Evolutionary conservation across 2,329 filamentous ascomycete genomes (phyloP).

Genomic region (Penicillium expansum): DNA sequence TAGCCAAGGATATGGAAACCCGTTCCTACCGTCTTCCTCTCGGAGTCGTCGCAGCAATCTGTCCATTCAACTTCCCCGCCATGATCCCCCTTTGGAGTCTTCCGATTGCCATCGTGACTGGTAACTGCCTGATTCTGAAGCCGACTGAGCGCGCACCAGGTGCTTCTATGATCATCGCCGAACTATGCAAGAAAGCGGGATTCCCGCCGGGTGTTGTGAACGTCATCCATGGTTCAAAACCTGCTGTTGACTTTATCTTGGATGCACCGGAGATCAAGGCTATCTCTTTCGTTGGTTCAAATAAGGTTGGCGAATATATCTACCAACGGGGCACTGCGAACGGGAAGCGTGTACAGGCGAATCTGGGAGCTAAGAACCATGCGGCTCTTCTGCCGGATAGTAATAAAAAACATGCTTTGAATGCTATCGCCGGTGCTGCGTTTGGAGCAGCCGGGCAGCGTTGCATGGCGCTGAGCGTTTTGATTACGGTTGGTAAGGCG

Average conservation of each 20-base stretch:
- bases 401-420: conserved; percentile 2
- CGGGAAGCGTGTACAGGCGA: conserved; percentile 41
- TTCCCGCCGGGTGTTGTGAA: conserved; percentile 23
- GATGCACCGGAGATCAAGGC: conserved; percentile 65
- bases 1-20: conserved; percentile 64
- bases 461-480: conserved; percentile 1
- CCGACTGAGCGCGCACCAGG: conserved; percentile 60
- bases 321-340: conserved; percentile 59
- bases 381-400: conserved; percentile 1
- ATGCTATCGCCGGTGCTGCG: not conserved
- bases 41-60: conserved; percentile 60
- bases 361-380: conserved; percentile 1
- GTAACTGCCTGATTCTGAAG: conserved; percentile 58
- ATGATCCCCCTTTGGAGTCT: conserved; percentile 7
- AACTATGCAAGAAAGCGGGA: conserved; percentile 57
- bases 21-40: conserved; percentile 60
- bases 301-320: conserved; percentile 65
- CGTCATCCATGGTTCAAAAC: conserved; percentile 46
- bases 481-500: conserved; percentile 51
- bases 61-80: conserved; percentile 61
- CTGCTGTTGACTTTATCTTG: conserved; percentile 59
- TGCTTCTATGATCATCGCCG: conserved; percentile 59
- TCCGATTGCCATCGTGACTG: conserved; percentile 32
- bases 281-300: conserved; percentile 64
- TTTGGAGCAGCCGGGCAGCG: conserved; percentile 2